phyloP scores from a whole-genome alignment of 148 eudicot genomes.

The Agrostemma githago region DNA sequence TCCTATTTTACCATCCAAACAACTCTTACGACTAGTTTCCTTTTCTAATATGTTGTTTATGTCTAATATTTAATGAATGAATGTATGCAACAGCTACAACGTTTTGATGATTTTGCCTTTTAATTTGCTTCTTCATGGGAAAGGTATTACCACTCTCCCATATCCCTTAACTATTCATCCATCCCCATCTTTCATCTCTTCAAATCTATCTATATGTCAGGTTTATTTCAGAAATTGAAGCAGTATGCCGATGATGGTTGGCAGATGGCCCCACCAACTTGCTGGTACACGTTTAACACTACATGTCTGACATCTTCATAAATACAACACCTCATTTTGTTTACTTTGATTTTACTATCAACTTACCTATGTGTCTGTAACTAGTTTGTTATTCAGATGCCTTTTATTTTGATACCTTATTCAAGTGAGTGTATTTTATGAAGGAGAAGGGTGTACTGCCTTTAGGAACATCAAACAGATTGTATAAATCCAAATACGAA shows the following conservation, averaged over 20 bases:
- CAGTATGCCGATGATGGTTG: constrained; percentile 87
- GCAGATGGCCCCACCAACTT: constrained; percentile 74
- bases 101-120: constrained; percentile 94
- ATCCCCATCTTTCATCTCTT: too few relatives aligned
- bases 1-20: too few relatives aligned
- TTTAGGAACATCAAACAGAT: constrained; percentile 45
- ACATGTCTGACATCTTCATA: too few relatives aligned
- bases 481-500: constrained; percentile 61
- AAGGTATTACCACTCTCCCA: too few relatives aligned
- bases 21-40: too few relatives aligned
- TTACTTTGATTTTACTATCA: too few relatives aligned
- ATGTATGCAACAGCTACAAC: constrained; percentile 83
- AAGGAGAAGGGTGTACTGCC: constrained; percentile 70
- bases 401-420: constrained; percentile 2
- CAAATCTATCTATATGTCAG: constrained; percentile 39
- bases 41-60: too few relatives aligned
- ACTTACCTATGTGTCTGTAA: neutral
- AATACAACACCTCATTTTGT: too few relatives aligned
- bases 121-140: constrained; percentile 99
- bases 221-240: constrained; percentile 96
- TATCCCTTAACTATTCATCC: constrained; percentile 2
- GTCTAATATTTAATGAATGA: too few relatives aligned
- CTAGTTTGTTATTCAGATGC: neutral
- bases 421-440: constrained; percentile 9
- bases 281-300: constrained; percentile 42